phyloP scores from a whole-genome alignment of 192 early-diverging fungal species.

The Mortierella alpina region DNA sequence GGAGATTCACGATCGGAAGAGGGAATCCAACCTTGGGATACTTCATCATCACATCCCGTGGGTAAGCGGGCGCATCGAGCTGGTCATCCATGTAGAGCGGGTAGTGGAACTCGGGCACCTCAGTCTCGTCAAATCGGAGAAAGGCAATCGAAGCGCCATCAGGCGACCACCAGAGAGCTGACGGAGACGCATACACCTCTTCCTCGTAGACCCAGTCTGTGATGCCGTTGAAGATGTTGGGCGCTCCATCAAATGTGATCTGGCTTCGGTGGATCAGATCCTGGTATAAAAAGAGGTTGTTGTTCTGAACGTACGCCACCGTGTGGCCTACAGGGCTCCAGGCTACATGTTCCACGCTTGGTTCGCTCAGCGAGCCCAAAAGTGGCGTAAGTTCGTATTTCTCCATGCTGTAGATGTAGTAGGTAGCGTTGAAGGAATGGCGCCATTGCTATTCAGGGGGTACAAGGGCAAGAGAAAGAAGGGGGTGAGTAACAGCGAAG shows the following conservation, averaged over 20 bases:
- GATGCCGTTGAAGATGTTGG: conserved; percentile 88
- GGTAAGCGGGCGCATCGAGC: conserved; percentile 68
- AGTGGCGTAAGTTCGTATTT: conserved; percentile 72
- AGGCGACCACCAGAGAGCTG: conserved; percentile 91
- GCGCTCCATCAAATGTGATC: conserved; percentile 88
- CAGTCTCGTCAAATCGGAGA: conserved; percentile 87
- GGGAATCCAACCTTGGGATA: conserved; percentile 93
- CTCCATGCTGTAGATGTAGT: conserved; percentile 79
- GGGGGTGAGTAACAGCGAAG: neutral
- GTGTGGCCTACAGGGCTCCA: conserved; percentile 86
- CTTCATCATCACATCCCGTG: conserved; percentile 75
- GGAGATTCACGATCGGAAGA: conserved; percentile 85
- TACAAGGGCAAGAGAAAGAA: neutral
- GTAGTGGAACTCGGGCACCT: conserved; percentile 82
- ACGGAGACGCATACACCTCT: conserved; percentile 79
- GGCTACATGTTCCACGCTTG: conserved; percentile 71
- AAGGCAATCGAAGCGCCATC: conserved; percentile 82
- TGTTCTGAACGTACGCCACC: conserved; percentile 87
- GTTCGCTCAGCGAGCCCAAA: conserved; percentile 43
- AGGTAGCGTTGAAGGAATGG: conserved; percentile 84
- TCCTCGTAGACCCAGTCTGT: conserved; percentile 99
- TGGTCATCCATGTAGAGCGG: conserved; percentile 75
- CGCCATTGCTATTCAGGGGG: conserved; percentile 74
- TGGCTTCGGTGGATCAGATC: conserved; percentile 75
- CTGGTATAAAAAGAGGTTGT: conserved; percentile 84